These are phyloP conservation scores for Penicillium crystallinum DNA, from an alignment of 495 filamentous ascomycete species.

Conservation along the genomic window DNA sequence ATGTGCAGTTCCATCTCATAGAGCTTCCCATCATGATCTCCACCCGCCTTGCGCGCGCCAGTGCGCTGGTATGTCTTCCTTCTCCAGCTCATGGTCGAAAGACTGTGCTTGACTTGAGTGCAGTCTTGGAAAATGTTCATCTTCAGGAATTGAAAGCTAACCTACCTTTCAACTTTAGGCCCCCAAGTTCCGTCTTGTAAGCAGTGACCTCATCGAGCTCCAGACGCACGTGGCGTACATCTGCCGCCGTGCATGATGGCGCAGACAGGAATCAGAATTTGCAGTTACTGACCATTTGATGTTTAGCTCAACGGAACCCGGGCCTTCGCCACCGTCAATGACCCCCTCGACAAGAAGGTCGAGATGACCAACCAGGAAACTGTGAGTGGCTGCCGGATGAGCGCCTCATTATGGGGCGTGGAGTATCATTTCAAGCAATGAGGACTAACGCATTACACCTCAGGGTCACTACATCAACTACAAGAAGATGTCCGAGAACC, in stretches of 20 bases:
- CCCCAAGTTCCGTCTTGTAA: constrained; percentile 52
- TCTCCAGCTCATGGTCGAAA: constrained; percentile 2
- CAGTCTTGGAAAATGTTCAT: background rate
- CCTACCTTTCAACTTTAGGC: constrained; percentile 24
- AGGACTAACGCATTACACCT: constrained; percentile 1
- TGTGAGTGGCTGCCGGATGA: constrained; percentile 31
- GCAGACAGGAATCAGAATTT: background rate
- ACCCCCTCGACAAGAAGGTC: constrained; percentile 68
- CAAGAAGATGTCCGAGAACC: constrained; percentile 98
- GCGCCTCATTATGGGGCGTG: background rate
- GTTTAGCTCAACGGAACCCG: constrained; percentile 46
- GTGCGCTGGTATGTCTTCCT: constrained; percentile 49
- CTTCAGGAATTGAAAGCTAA: constrained; percentile 22
- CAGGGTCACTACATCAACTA: constrained; percentile 73
- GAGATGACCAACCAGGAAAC: constrained; percentile 77
- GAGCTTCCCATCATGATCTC: constrained; percentile 52
- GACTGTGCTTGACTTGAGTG: constrained; percentile 2
- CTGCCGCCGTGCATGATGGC: constrained; percentile 4
- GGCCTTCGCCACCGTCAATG: constrained; percentile 57
- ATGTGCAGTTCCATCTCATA: constrained; percentile 32
- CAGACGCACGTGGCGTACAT: background rate
- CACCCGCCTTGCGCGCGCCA: constrained; percentile 50
- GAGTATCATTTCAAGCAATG: background rate
- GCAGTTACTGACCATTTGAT: constrained; percentile 14
- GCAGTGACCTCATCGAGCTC: constrained; percentile 23